Base-by-base conservation (phyloP, 75 land plant species). In the Pinus taeda region DNA sequence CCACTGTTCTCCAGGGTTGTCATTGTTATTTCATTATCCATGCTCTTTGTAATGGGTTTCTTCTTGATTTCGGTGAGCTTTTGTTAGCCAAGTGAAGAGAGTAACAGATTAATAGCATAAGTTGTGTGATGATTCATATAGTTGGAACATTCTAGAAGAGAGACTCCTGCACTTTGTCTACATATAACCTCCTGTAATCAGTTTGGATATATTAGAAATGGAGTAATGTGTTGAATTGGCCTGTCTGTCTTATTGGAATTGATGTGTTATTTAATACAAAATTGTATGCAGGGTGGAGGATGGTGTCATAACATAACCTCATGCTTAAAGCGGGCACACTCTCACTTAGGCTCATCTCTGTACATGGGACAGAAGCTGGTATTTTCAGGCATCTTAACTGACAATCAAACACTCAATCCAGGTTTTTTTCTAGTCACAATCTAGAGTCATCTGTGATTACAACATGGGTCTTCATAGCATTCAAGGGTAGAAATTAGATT, bases 311-410 rank as follows among this genome's bases (percentile, higher is more conserved):
- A 73, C 59, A 56, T 73, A 73, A 73, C 74, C 22, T 57, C 74
- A 73, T 73, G 74, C 59, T 73, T 22, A n/a, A 73, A 15, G 55
- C 74, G 74, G 22, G 57, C 74, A 22, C 74, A 57, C 36, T 24
- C 74, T 73, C 62, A 22, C 62, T 60, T 60, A 60, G 62, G 62
- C 15, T 85, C 87, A 9, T 85, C 87, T 57, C 61, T 59, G 53
- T 79, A 56, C 74, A 85, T 85, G 87, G 72, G 53, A 15, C 18
- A 75, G 33, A 77, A 71, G 57, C 37, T 66, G 17, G 21, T 30
- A 17, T 85, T 85, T 74, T 78, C 76, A 42, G 87, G 87, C 57
- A 85, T 83, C 57, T 65, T 85, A 30, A 83, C 87, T 80, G 69
- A 63, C 59, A 76, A 75, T 4, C 57, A 59, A 39, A 29, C 60